Conservation (phyloP, 2,329 filamentous ascomycete species). For the Pleochaeta shiraiana region DNA sequence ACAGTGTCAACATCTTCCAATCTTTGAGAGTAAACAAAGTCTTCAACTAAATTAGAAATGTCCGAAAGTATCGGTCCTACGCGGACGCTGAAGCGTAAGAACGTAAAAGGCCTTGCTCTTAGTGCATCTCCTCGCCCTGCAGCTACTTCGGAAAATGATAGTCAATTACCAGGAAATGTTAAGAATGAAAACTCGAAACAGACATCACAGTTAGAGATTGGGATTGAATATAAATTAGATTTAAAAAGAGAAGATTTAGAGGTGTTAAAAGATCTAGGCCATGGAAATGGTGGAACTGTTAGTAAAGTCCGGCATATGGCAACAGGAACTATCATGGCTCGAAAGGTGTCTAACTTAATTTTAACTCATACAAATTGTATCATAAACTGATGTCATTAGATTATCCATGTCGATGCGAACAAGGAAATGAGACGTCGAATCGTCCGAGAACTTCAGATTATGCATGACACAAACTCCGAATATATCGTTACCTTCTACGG, state of each 20-base stretch:
- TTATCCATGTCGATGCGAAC: slow-evolving; percentile 96
- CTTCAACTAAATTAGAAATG: slow-evolving; percentile 22
- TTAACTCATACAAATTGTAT: neutral
- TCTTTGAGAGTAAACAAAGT: neutral
- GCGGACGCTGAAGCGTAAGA: slow-evolving; percentile 95
- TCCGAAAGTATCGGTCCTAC: slow-evolving; percentile 35
- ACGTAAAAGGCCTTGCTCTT: slow-evolving; percentile 86
- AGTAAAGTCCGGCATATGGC: slow-evolving; percentile 94
- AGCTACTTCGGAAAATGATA: slow-evolving; percentile 50
- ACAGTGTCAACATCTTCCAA: neutral
- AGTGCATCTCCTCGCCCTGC: slow-evolving; percentile 51
- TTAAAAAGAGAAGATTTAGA: slow-evolving; percentile 80
- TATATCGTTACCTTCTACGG: slow-evolving; percentile 98
- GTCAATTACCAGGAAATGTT: slow-evolving; percentile 37
- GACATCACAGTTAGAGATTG: slow-evolving; percentile 67
- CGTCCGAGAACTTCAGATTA: slow-evolving; percentile 90
- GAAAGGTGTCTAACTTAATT: slow-evolving; percentile 47
- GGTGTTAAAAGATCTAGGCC: slow-evolving; percentile 81
- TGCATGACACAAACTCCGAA: slow-evolving; percentile 92
- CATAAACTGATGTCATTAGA: slow-evolving; percentile 26
- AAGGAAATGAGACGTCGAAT: slow-evolving; percentile 94
- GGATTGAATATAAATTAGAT: slow-evolving; percentile 90
- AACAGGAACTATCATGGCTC: slow-evolving; percentile 90
- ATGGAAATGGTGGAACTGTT: slow-evolving; percentile 92
- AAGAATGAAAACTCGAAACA: slow-evolving; percentile 32